These are phyloP conservation scores for Penicillium taxi DNA, from an alignment of 495 filamentous ascomycete genomes.

Conservation along the genomic window DNA sequence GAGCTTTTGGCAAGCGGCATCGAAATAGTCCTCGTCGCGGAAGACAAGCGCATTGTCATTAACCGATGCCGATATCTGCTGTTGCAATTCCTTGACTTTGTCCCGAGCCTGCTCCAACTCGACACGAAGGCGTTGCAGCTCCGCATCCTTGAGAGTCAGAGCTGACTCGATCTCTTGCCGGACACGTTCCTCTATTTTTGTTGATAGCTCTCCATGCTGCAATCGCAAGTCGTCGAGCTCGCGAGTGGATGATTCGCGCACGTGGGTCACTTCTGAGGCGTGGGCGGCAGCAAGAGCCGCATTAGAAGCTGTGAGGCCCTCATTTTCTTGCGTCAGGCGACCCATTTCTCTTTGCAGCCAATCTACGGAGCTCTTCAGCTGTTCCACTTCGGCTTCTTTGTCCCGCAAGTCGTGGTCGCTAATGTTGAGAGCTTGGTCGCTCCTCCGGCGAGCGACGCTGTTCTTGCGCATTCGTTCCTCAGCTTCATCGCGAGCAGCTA, in stretches of 20 bases:
- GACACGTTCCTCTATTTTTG: conserved; percentile 57
- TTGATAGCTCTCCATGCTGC: conserved; percentile 50
- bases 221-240: conserved; percentile 57
- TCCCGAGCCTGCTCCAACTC: conserved; percentile 72
- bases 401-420: conserved; percentile 49
- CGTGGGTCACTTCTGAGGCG: conserved; percentile 53
- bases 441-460: conserved; percentile 43
- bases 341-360: conserved; percentile 71
- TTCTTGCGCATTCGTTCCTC: conserved; percentile 56
- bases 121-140: conserved; percentile 65
- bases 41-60: conserved; percentile 68
- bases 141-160: conserved; percentile 64
- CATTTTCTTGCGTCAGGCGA: conserved; percentile 66
- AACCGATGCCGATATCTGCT: conserved; percentile 66
- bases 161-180: conserved; percentile 52
- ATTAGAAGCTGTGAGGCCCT: conserved; percentile 63
- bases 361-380: conserved; percentile 65
- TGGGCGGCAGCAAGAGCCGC: conserved; percentile 55
- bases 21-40: conserved; percentile 89
- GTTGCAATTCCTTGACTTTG: conserved; percentile 72
- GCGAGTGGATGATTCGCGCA: conserved; percentile 43
- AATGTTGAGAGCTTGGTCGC: conserved; percentile 48
- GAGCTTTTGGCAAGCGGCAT: conserved; percentile 84
- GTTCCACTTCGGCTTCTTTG: conserved; percentile 70
- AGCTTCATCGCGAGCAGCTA: conserved; percentile 60